Base-by-base conservation (phyloP, 176 grass and related monocot species). In the Oryza meridionalis region DNA sequence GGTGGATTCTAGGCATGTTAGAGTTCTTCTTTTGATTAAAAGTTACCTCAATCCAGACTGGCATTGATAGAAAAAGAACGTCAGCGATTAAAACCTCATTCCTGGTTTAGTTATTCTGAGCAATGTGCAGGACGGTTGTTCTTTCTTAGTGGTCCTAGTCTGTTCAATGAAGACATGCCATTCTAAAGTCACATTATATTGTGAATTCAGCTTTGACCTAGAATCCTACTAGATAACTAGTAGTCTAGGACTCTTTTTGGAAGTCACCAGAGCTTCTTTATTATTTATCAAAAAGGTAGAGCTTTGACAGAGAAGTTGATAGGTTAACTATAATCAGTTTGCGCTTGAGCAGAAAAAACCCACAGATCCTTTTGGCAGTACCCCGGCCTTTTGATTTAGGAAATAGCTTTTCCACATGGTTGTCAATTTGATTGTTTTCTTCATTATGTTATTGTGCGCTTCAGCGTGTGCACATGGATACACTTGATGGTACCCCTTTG, bases 271-370 rank as follows among this genome's bases (percentile, higher is more conserved):
- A 16, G 58, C 14, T 27, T 67, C 33, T 79, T 66, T 11, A 25
- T 79, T 25, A 22, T 51, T 80, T 80, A 80, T 40, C 51, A 66
- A 0, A 9, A 38, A 81, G 32, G 35, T 53, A 24, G 19, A 67
- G 17, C 76, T 73, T 75, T 58, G 22, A 67, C 77, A 55, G 55
- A 65, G 58, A 51, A 64, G 76, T 66, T 69, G 13, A 47, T 67
- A 67, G 62, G 26, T 68, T 72, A 61, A n/a, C 67, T 84, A 62
- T 73, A 84, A 79, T 69, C 25, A 61, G 46, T 61, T 37, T 26
- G 35, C 68, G 84, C 17, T 73, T 78, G 67, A 67, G 72, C 14
- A 55, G 16, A 77, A 78, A 78, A 88, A 58, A 25, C 32, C 11
- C 33, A 51, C 16, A 31, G 12, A 14, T 26, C 33, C 53, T 79